Base-by-base conservation (phyloP, 2,329 filamentous ascomycete species). In the Exophiala aquamarina region DNA sequence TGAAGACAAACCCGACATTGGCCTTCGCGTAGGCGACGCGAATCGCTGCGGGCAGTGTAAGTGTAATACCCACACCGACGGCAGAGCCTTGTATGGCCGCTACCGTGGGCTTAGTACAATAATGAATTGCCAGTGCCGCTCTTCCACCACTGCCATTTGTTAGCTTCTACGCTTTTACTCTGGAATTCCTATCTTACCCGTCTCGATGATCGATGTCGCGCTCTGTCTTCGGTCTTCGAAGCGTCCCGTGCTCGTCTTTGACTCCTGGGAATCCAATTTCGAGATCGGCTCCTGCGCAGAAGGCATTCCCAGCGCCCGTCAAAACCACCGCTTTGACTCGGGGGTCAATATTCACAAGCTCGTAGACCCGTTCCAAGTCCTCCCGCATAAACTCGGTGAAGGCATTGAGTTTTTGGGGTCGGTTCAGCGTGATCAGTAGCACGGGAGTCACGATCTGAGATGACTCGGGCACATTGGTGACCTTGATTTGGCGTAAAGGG, bases 1-100 rank as follows among this genome's bases (percentile, higher is more conserved):
- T 73, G 64, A 88, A 89, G 10, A 87, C 83, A 62, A 88, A 86
- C 32, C 84, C 85, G 48, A 87, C 75, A 60, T 83, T 84, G 7
- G 83, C 82, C n/a, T 69, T 66, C 23, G 65, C 62, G 54, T 75
- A 78, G 23, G 68, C 76, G 50, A 82, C 40, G 32, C 76, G 70
- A 42, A 79, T 71, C 39, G 71, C 72, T 42, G 75, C 76, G 1
- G 80, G 73, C 3, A 83, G 70, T 21, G 78, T 79, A 75, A 82
- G 79, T 28, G 80, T 83, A 55, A 83, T 77, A 18, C 81, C 80
- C 3, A 83, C 72, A 41, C 80, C 81, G 3, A 82, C 80, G 15
- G 78, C 79, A 37, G 71, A 70, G 14, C 81, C 81, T 60, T 83
- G 80, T 48, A 83, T 69, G 4, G 80, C 81, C 0, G 72, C 77